These are phyloP conservation scores for Xerocomus nothofagi DNA, from an alignment of 1,284 basidiomycete genomes.

Conservation along the genomic window DNA sequence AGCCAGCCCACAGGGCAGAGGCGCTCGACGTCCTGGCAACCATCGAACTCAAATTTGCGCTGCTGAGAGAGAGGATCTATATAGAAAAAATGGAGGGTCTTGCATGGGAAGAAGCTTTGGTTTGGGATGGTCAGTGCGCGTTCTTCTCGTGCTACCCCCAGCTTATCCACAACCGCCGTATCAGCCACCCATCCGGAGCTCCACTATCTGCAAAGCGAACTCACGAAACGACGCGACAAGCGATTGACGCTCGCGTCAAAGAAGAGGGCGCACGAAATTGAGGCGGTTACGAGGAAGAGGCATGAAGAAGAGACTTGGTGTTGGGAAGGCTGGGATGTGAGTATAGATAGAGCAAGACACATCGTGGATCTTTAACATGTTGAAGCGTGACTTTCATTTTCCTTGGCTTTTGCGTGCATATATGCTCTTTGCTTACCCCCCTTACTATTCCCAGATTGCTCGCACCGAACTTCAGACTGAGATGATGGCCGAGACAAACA, in stretches of 20 bases:
- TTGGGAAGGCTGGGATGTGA: conserved; percentile 79
- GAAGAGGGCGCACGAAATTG: conserved; percentile 64
- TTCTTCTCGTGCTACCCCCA: background rate
- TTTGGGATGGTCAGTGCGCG: conserved; percentile 55
- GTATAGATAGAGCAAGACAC: conserved; percentile 16
- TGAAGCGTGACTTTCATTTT: conserved; percentile 6
- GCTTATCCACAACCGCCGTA: background rate
- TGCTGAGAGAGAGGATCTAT: conserved; percentile 71
- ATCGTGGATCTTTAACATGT: background rate
- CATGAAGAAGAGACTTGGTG: conserved; percentile 61
- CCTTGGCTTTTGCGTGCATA: conserved; percentile 6
- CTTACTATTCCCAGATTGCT: conserved; percentile 44
- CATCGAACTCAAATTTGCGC: conserved; percentile 78
- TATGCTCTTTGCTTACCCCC: conserved; percentile 9
- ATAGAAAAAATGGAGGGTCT: conserved; percentile 81
- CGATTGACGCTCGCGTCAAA: conserved; percentile 71
- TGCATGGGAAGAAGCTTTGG: conserved; percentile 72
- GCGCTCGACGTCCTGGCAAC: conserved; percentile 74
- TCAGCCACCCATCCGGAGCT: conserved; percentile 82
- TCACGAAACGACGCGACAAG: conserved; percentile 71
- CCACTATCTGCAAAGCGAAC: conserved; percentile 71
- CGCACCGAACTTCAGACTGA: conserved; percentile 75
- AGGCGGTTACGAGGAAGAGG: conserved; percentile 55
- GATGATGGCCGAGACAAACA: conserved; percentile 81
- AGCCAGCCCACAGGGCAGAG: conserved; percentile 75